A percentile compares a stretch with the other conserved stretches of the same genome.
Evolutionary conservation across 2,329 filamentous ascomycete species (phyloP).

Genomic region (Monosporascus sp.): DNA sequence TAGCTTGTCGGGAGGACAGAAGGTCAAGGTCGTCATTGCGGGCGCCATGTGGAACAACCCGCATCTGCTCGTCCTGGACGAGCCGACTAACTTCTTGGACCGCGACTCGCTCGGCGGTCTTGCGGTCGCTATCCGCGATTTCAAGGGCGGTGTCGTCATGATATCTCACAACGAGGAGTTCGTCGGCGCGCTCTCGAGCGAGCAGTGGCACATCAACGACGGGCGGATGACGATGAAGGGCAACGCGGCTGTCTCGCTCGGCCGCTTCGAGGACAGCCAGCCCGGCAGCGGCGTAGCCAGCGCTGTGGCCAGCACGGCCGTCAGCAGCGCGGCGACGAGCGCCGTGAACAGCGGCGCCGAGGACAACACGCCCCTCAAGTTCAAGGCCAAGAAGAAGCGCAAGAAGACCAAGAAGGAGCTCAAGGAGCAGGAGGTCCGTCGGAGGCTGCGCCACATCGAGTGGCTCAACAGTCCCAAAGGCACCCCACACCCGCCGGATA

Average conservation of each 20-base stretch:
- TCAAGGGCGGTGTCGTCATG: constrained; percentile 97
- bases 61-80: constrained; percentile 92
- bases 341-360: constrained; percentile 79
- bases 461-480: constrained; percentile 84
- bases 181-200: constrained; percentile 87
- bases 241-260: constrained; percentile 64
- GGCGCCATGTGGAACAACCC: constrained; percentile 99
- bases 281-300: constrained; percentile 52
- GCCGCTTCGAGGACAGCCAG: constrained; percentile 79
- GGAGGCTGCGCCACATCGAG: constrained; percentile 78
- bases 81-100: constrained; percentile 98
- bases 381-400: constrained; percentile 89
- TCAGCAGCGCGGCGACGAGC: constrained; percentile 52
- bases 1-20: constrained; percentile 92
- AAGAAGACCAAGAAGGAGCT: constrained; percentile 96
- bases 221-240: constrained; percentile 84
- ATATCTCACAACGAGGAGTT: constrained; percentile 99
- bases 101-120: constrained; percentile 94
- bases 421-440: constrained; percentile 86
- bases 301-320: constrained; percentile 41
- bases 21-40: constrained; percentile 97
- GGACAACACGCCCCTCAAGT: constrained; percentile 76
- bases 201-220: constrained; percentile 92
- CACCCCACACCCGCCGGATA: constrained; percentile 70
- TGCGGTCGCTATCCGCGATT: constrained; percentile 95